Evolutionary conservation across 1,139 yeast genomes (phyloP).

Genomic region (Taphrina sp.): DNA sequence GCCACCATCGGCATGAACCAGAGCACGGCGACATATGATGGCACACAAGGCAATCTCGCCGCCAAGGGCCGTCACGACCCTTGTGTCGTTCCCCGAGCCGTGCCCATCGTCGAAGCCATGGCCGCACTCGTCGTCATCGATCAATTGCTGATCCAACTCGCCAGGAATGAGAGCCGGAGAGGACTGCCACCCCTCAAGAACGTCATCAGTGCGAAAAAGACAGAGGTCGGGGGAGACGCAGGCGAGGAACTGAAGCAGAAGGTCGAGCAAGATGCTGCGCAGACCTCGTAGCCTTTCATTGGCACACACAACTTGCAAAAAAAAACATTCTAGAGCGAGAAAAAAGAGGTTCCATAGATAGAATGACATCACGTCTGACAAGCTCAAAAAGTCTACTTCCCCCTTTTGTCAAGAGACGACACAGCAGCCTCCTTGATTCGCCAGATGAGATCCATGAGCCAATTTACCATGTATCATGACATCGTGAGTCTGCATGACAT

Average conservation of each 20-base stretch:
- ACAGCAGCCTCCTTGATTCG: too few species aligned
- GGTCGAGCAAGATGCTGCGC: conserved; percentile 21
- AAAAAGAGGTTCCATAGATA: too few species aligned
- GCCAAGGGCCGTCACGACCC: conserved; percentile 99
- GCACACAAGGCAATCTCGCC: conserved; percentile 78
- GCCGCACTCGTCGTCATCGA: conserved; percentile 90
- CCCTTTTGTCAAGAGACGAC: too few species aligned
- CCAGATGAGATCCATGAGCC: too few species aligned
- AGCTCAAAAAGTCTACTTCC: too few species aligned
- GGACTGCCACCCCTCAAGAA: conserved; percentile 34
- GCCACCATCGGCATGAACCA: conserved; percentile 96
- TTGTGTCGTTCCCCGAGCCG: conserved; percentile 96
- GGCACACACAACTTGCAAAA: too few species aligned
- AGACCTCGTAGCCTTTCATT: too few species aligned
- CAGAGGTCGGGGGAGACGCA: conserved; percentile 21
- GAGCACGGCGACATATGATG: conserved; percentile 80
- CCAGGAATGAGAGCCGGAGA: conserved; percentile 61
- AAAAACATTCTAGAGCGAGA: too few species aligned
- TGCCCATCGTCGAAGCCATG: conserved; percentile 98
- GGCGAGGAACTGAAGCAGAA: conserved; percentile 11
- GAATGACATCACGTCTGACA: too few species aligned
- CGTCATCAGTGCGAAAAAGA: conserved; percentile 9
- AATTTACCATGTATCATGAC: conserved; percentile 20
- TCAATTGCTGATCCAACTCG: conserved; percentile 75
- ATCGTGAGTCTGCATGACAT: conserved; percentile 12